Percentiles rank a stretch among this genome's conserved stretches.
Evolutionary conservation across 257 asterid species (phyloP).

Genomic region (Nicotiana noctiflora): DNA sequence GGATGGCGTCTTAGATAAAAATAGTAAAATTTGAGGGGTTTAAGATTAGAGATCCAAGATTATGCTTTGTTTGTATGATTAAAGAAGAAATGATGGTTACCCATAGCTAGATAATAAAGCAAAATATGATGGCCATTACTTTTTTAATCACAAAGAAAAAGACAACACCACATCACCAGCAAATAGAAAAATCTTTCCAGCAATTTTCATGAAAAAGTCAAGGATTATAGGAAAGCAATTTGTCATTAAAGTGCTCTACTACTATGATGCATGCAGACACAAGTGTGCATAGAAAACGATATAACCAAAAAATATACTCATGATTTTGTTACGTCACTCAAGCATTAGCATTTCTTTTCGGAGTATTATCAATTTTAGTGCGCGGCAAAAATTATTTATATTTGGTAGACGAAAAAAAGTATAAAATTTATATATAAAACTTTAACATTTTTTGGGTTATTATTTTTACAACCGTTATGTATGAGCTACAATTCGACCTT

Average conservation of each 20-base stretch:
- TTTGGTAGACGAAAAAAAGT: no score
- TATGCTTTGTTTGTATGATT: slow-evolving; percentile 3
- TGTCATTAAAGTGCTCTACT: background rate
- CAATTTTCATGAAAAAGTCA: background rate
- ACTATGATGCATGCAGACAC: background rate
- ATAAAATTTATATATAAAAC: no score
- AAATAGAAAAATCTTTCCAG: background rate
- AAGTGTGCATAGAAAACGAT: background rate
- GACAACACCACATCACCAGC: background rate
- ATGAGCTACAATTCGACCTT: no score
- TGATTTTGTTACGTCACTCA: background rate
- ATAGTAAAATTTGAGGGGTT: background rate
- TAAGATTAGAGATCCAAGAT: background rate
- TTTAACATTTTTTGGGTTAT: no score
- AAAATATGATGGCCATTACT: background rate
- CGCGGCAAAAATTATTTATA: no score
- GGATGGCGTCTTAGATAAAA: background rate
- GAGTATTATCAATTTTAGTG: background rate
- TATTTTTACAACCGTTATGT: no score
- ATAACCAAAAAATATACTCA: background rate
- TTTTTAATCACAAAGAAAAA: background rate
- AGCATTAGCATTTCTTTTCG: background rate
- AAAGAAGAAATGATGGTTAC: background rate
- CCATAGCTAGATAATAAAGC: background rate
- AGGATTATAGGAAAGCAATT: background rate